Conservation (phyloP, 2,329 filamentous ascomycete genomes). For the Aspergillus sergii region DNA sequence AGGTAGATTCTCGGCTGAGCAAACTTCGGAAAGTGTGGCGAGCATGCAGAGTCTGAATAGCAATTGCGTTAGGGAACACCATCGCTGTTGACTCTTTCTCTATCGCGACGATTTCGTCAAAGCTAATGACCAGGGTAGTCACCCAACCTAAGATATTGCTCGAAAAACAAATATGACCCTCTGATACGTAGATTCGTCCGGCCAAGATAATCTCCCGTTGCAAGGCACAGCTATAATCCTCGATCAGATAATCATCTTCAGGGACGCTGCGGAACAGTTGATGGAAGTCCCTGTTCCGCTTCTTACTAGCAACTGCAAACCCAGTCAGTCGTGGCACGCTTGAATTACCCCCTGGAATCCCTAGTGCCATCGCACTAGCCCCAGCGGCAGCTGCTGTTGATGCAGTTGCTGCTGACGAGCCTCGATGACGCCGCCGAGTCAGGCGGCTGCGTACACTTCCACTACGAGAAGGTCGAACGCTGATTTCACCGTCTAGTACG, state of each 20-base stretch:
- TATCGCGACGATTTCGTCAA: constrained; percentile 94
- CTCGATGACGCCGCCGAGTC: constrained; percentile 71
- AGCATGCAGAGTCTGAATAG: constrained; percentile 93
- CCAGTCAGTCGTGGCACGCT: constrained; percentile 80
- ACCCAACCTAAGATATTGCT: constrained; percentile 99
- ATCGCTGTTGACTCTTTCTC: constrained; percentile 96
- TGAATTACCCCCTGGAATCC: constrained; percentile 60
- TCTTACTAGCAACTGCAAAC: constrained; percentile 94
- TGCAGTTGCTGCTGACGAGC: constrained; percentile 74
- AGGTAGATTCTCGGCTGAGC: constrained; percentile 90
- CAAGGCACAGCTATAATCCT: constrained; percentile 95
- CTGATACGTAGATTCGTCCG: constrained; percentile 91
- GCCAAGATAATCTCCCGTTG: constrained; percentile 95
- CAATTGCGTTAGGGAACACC: constrained; percentile 94
- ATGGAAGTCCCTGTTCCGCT: constrained; percentile 94
- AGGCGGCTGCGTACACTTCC: constrained; percentile 69
- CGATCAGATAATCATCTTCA: constrained; percentile 96
- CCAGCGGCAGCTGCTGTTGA: constrained; percentile 73
- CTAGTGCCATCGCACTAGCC: constrained; percentile 70
- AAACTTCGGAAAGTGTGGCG: constrained; percentile 96
- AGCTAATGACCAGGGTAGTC: constrained; percentile 95
- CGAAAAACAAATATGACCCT: constrained; percentile 96
- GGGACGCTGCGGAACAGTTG: constrained; percentile 92
- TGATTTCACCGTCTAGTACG: constrained; percentile 64
- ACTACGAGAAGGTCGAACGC: constrained; percentile 59